phyloP scores from a whole-genome alignment of 208 protist genomes.

The Leishmania mexicana region DNA sequence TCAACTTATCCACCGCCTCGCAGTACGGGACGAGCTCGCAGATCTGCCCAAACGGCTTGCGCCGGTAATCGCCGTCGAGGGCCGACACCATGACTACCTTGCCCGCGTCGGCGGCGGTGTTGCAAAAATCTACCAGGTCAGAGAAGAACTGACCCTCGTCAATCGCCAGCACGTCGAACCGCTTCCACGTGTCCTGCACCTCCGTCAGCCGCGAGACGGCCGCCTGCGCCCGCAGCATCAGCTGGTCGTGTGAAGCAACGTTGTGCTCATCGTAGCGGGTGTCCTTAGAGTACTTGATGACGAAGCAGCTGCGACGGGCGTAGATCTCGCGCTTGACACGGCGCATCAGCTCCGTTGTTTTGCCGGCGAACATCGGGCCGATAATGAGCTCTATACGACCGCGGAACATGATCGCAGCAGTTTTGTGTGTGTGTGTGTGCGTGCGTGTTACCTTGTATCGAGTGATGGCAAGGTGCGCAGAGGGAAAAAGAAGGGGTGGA shows the following conservation, averaged over 20 bases:
- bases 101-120: conserved; percentile 79
- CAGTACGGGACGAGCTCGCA: conserved; percentile 85
- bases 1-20: conserved; percentile 93
- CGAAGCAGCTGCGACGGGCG: conserved; percentile 73
- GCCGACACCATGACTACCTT: conserved; percentile 95
- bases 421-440: not conserved
- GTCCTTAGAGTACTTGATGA: conserved; percentile 95
- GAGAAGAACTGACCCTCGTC: conserved; percentile 95
- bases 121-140: conserved; percentile 92
- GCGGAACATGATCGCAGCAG: conserved; percentile 13
- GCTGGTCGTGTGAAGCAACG: conserved; percentile 87
- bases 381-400: conserved; percentile 91
- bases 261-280: conserved; percentile 76
- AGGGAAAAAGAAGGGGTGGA: not conserved
- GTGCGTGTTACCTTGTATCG: not conserved
- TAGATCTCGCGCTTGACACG: conserved; percentile 86
- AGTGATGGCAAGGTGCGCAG: not conserved
- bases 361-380: conserved; percentile 96
- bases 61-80: conserved; percentile 93
- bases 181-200: conserved; percentile 52
- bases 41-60: conserved; percentile 89
- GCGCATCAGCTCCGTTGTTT: conserved; percentile 95
- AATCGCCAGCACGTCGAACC: conserved; percentile 92
- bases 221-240: conserved; percentile 61
- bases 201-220: conserved; percentile 64